Conservation (phyloP, 345 rosid species). For the Rubroshorea leprosula region DNA sequence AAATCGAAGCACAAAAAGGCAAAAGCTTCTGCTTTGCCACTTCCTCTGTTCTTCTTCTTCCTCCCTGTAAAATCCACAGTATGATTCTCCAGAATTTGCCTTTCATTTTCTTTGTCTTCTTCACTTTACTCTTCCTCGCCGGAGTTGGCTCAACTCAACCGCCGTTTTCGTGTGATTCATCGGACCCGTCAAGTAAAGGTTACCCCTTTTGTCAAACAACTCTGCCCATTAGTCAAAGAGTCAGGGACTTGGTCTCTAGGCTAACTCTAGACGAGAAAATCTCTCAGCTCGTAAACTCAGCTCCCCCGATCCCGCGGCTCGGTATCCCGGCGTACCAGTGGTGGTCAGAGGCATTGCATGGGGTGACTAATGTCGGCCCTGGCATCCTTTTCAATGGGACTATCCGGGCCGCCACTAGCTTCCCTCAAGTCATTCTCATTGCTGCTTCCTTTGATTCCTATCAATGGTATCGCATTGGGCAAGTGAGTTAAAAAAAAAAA, state of each 20-base stretch:
- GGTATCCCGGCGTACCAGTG: conserved; percentile 78
- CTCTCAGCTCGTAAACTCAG: conserved; percentile 67
- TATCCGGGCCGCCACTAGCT: conserved; percentile 68
- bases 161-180: conserved; percentile 57
- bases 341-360: conserved; percentile 96
- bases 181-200: conserved; percentile 38
- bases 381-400: conserved; percentile 57
- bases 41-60: conserved; percentile 7
- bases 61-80: conserved; percentile 2
- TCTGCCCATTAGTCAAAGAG: conserved; percentile 52
- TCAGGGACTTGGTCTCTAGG: conserved; percentile 59
- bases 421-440: conserved; percentile 80
- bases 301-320: conserved; percentile 64
- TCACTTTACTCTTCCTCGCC: not conserved
- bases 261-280: conserved; percentile 76
- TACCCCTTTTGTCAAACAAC: conserved; percentile 51
- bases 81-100: conserved; percentile 1
- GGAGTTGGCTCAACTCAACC: conserved; percentile 30
- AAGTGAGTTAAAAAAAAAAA: conserved; percentile 28
- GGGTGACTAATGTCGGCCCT: conserved; percentile 45
- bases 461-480: conserved; percentile 85
- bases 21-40: too few relatives aligned
- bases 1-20: too few relatives aligned
- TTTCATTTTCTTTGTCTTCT: not conserved
- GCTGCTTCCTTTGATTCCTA: conserved; percentile 72